These are phyloP conservation scores for Albugo candida DNA, from an alignment of 352 stramenopile species.

Conservation along the genomic window DNA sequence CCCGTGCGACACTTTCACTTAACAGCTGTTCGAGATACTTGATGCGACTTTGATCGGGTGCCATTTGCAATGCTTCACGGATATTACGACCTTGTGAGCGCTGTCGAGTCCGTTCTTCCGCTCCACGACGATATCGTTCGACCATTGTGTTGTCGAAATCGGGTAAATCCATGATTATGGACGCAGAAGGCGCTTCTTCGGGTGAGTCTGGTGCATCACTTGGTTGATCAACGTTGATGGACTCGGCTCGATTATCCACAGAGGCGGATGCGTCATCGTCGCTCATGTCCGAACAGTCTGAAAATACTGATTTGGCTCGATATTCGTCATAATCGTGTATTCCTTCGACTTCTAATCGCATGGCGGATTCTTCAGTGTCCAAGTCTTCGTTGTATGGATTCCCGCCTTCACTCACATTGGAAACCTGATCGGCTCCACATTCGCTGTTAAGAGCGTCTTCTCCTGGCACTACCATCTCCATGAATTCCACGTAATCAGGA, in stretches of 20 bases:
- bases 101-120: slow-evolving; percentile 56
- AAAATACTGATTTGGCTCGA: slow-evolving; percentile 29
- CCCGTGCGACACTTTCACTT: slow-evolving; percentile 59
- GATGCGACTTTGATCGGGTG: slow-evolving; percentile 63
- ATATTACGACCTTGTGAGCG: slow-evolving; percentile 58
- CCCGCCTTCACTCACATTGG: not conserved
- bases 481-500: slow-evolving; percentile 66
- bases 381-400: slow-evolving; percentile 20
- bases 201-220: not conserved
- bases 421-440: slow-evolving; percentile 4
- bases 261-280: slow-evolving; percentile 36
- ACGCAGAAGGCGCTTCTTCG: not conserved
- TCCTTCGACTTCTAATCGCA: slow-evolving; percentile 57
- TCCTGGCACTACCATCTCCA: slow-evolving; percentile 30
- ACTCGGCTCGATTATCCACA: not conserved
- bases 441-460: slow-evolving; percentile 15
- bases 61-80: slow-evolving; percentile 49
- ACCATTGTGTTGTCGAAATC: slow-evolving; percentile 25
- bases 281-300: slow-evolving; percentile 67
- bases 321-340: slow-evolving; percentile 71
- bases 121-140: slow-evolving; percentile 31
- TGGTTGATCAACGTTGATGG: not conserved
- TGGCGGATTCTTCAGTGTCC: slow-evolving; percentile 38
- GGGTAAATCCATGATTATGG: not conserved
- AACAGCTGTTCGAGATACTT: slow-evolving; percentile 77